Base-by-base conservation (phyloP, 2,329 filamentous ascomycete species). In the Coniochaeta pulveracea region DNA sequence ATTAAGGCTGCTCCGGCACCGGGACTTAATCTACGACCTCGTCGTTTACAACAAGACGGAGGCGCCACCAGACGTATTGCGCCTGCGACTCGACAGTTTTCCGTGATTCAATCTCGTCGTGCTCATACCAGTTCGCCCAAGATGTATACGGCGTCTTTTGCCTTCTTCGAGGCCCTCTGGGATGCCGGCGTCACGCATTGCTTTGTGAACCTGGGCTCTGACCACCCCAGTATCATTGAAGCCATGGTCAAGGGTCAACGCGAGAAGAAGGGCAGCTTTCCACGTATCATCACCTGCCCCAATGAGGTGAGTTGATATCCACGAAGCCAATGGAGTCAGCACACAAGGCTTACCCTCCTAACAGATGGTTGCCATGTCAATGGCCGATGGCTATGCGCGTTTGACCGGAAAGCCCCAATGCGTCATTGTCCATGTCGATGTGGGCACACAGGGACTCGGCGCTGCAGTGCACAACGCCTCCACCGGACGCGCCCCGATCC, bases 131-230 rank as follows among this genome's bases (percentile, higher is more conserved):
- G 19, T 15, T 19, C 31, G 31, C 37, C 46, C 38, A 53, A 54
- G 14, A 66, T 66, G 61, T 81, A 88, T 51, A 88, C 83, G 7
- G 74, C 83, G 10, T 85, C 81, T 0, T 83, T 78, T 47, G 83
- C 82, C 52, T 86, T 89, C 55, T 86, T 89, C 43, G 83, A 89
- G 61, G 79, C 80, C 19, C 59, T 88, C 31, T 85, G 77, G 76
- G 79, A 85, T 52, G 71, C 70, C 26, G 72, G 72, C 12, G 61
- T 76, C 26, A 66, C 66, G 22, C 66, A 76, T 49, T 68, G 69
- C 55, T 66, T 66, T 35, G 70, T 75, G 36, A 76, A 76, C 46
- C 60, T 76, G 11, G 72, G 72, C 14, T 71, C 65, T 11, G 72
- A 76, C 50, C 72, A 83, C 47, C 78, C 79, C 2, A 74, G 72